These are phyloP conservation scores for Hypoxylon intermedium DNA, from an alignment of 495 filamentous ascomycete species.

Conservation along the genomic window DNA sequence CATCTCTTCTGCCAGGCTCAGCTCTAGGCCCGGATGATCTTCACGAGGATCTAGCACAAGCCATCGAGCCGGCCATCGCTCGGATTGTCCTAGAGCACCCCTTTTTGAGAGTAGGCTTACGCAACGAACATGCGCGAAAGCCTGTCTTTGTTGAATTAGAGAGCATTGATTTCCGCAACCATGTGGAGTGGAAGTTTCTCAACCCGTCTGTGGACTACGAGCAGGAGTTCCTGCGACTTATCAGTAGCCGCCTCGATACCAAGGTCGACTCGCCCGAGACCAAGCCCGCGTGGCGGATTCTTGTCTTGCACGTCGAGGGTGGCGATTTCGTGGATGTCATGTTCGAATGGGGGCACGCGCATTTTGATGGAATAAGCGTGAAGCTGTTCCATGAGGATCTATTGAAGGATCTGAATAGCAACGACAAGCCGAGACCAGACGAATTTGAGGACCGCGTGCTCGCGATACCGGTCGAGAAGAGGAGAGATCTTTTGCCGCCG, in stretches of 20 bases:
- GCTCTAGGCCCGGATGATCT: slow-evolving; percentile 1
- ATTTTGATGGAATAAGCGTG: slow-evolving; percentile 46
- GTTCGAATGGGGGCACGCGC: slow-evolving; percentile 45
- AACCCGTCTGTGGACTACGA: slow-evolving; percentile 15
- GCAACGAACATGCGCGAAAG: slow-evolving; percentile 36
- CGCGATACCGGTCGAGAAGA: slow-evolving; percentile 12
- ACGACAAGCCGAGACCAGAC: neutral
- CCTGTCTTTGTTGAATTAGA: slow-evolving; percentile 41
- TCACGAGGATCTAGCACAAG: slow-evolving; percentile 1
- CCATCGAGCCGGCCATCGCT: slow-evolving; percentile 42
- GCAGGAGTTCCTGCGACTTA: slow-evolving; percentile 12
- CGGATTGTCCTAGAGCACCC: slow-evolving; percentile 42
- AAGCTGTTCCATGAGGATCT: slow-evolving; percentile 45
- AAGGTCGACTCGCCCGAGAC: slow-evolving; percentile 29
- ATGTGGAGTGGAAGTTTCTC: slow-evolving; percentile 36
- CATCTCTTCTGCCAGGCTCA: neutral
- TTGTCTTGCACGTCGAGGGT: slow-evolving; percentile 21
- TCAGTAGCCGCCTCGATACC: slow-evolving; percentile 39
- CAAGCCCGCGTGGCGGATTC: slow-evolving; percentile 44
- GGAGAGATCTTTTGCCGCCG: slow-evolving; percentile 16
- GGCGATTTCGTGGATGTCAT: slow-evolving; percentile 35
- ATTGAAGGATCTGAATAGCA: slow-evolving; percentile 34
- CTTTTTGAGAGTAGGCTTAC: slow-evolving; percentile 42
- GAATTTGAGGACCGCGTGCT: slow-evolving; percentile 27
- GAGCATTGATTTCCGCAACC: slow-evolving; percentile 38